These are phyloP conservation scores for Suhomyces terraborum DNA, from an alignment of 1,139 yeast species.

Conservation along the genomic window DNA sequence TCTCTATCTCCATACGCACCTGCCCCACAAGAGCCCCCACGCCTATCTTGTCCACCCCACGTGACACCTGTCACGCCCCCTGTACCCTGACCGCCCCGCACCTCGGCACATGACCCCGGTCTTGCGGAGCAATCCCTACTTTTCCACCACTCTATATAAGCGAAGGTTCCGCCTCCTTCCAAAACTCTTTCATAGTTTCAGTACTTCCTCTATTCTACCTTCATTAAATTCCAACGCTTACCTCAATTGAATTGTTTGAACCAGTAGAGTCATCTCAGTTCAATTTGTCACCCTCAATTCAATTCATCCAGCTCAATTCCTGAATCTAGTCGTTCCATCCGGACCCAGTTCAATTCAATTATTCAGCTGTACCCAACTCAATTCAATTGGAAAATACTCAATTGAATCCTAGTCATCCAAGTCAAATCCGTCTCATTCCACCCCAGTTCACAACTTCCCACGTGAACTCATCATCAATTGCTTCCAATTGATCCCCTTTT, in stretches of 20 bases:
- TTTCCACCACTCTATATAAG: background rate
- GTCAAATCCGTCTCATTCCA: too few species aligned
- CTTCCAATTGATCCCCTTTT: background rate
- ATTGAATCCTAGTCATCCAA: too few species aligned
- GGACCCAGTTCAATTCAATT: background rate
- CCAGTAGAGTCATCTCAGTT: too few species aligned
- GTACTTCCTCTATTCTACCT: too few species aligned
- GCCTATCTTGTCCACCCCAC: too few species aligned
- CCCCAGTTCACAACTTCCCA: too few species aligned
- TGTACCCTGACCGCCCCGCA: slow-evolving; percentile 6
- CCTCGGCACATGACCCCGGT: slow-evolving; percentile 13
- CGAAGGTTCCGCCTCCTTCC: background rate
- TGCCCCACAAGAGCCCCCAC: background rate
- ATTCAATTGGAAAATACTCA: background rate
- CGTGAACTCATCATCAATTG: too few species aligned
- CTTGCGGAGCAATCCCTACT: slow-evolving; percentile 12
- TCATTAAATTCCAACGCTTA: too few species aligned
- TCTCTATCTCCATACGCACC: background rate
- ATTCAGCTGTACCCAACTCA: background rate
- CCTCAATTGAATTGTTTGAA: too few species aligned
- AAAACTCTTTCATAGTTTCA: background rate
- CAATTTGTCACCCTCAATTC: background rate
- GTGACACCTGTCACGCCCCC: background rate
- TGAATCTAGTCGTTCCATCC: background rate
- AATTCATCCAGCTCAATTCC: background rate